phyloP scores from a whole-genome alignment of 2,329 filamentous ascomycete species.

The Xylaria arbuscula region DNA sequence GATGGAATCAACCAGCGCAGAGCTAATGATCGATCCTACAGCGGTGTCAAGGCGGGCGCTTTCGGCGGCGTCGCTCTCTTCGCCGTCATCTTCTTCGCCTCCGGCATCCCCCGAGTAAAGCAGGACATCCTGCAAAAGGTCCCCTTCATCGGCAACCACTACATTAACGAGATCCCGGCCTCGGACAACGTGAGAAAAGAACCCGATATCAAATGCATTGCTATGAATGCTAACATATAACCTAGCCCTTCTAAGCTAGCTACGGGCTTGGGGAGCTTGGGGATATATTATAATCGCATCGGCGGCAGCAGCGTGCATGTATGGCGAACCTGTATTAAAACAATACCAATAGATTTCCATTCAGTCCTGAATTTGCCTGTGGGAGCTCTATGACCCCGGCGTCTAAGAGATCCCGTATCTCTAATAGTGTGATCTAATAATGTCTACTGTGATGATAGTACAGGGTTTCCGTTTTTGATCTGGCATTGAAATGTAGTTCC shows the following conservation, averaged over 20 bases:
- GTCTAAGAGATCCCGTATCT: constrained; percentile 11
- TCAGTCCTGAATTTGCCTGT: constrained; percentile 29
- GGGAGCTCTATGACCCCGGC: constrained; percentile 20
- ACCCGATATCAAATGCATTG: neutral
- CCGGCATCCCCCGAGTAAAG: constrained; percentile 70
- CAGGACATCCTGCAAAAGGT: constrained; percentile 70
- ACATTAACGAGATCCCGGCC: constrained; percentile 64
- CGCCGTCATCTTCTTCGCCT: constrained; percentile 69
- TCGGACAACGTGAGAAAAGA: constrained; percentile 69
- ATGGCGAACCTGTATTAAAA: constrained; percentile 46
- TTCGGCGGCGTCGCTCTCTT: constrained; percentile 69
- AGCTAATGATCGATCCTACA: constrained; percentile 47
- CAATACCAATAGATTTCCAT: constrained; percentile 47
- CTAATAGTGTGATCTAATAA: constrained; percentile 27
- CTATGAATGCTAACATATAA: constrained; percentile 24
- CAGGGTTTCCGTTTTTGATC: constrained; percentile 13
- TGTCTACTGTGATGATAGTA: constrained; percentile 31
- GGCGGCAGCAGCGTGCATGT: constrained; percentile 42
- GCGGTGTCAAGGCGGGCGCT: constrained; percentile 62
- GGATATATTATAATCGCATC: constrained; percentile 35
- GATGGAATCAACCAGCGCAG: neutral
- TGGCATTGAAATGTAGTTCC: neutral
- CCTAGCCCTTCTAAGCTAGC: constrained; percentile 46
- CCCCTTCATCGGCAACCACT: constrained; percentile 64
- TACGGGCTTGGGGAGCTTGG: constrained; percentile 23